Percentiles rank a stretch among this genome's conserved stretches.
These are phyloP conservation scores for Daldinia vernicosa DNA, from an alignment of 495 filamentous ascomycete species.

Conservation along the genomic window DNA sequence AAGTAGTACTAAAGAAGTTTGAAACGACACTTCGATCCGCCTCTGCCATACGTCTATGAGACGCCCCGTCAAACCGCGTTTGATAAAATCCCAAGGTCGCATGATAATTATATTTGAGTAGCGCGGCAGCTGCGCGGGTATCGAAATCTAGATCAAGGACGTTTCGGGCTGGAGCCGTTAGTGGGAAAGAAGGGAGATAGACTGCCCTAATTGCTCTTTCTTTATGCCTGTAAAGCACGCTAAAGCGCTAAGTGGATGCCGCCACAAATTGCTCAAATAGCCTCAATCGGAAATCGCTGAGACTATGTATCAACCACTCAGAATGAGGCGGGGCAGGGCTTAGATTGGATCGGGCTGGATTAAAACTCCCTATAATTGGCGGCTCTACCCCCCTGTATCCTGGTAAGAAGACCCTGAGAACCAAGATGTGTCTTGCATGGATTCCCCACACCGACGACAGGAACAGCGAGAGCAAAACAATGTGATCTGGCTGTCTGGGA, in stretches of 20 bases:
- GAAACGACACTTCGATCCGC: conserved; percentile 10
- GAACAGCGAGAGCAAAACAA: not conserved
- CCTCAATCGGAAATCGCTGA: conserved; percentile 43
- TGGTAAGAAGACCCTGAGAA: conserved; percentile 11
- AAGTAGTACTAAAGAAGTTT: conserved; percentile 16
- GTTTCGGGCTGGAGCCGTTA: not conserved
- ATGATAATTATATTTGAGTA: not conserved
- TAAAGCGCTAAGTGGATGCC: not conserved
- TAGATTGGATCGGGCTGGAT: not conserved
- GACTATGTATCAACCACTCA: conserved; percentile 7
- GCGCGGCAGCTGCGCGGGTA: not conserved
- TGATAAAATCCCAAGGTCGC: not conserved
- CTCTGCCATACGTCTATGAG: conserved; percentile 15
- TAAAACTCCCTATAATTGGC: not conserved
- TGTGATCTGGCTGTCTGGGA: no score
- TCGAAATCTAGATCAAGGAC: not conserved
- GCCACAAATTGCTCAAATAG: conserved; percentile 61
- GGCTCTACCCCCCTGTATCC: conserved; percentile 7
- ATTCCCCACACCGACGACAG: conserved; percentile 3
- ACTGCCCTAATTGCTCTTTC: not conserved
- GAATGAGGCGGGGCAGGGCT: not conserved
- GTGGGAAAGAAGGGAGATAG: not conserved
- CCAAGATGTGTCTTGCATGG: conserved; percentile 12
- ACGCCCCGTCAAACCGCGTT: not conserved
- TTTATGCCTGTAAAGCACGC: not conserved